A percentile compares a stretch with the other conserved stretches of the same genome.
These are phyloP conservation scores for Lachancea lanzarotensis DNA, from an alignment of 805 yeast genomes.

Conservation along the genomic window DNA sequence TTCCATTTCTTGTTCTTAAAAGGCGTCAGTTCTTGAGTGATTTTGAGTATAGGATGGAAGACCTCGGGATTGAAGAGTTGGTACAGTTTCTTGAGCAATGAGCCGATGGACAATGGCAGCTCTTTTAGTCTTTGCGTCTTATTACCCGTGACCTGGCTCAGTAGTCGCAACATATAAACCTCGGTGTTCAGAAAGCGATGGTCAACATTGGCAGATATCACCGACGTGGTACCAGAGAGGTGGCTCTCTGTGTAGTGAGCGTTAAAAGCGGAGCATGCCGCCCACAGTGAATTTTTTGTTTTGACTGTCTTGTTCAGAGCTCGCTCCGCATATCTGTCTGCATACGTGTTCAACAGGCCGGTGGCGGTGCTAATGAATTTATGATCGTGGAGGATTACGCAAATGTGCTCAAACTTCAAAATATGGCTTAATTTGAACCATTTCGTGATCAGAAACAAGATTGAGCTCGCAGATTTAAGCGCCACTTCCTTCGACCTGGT, in stretches of 20 bases:
- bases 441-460: conserved; percentile 46
- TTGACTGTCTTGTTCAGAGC: conserved; percentile 23
- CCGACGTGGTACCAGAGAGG: not conserved
- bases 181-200: conserved; percentile 12
- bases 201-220: conserved; percentile 3
- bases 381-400: conserved; percentile 68
- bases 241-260: conserved; percentile 6
- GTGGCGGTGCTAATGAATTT: conserved; percentile 37
- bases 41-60: conserved; percentile 63
- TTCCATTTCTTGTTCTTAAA: conserved; percentile 94
- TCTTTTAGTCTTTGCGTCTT: conserved; percentile 59
- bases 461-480: conserved; percentile 51
- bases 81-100: conserved; percentile 35
- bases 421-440: conserved; percentile 82
- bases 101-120: conserved; percentile 30
- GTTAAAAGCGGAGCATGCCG: conserved; percentile 20
- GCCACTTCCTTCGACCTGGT: conserved; percentile 56
- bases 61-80: conserved; percentile 55
- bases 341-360: conserved; percentile 21
- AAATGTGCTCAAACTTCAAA: conserved; percentile 68
- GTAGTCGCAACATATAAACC: conserved; percentile 37
- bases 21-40: conserved; percentile 75
- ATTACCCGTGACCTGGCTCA: conserved; percentile 53
- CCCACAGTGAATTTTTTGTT: conserved; percentile 26
- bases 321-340: conserved; percentile 29